These are phyloP conservation scores for Allium fistulosum DNA, from an alignment of 106 monocot genomes.

Conservation along the genomic window DNA sequence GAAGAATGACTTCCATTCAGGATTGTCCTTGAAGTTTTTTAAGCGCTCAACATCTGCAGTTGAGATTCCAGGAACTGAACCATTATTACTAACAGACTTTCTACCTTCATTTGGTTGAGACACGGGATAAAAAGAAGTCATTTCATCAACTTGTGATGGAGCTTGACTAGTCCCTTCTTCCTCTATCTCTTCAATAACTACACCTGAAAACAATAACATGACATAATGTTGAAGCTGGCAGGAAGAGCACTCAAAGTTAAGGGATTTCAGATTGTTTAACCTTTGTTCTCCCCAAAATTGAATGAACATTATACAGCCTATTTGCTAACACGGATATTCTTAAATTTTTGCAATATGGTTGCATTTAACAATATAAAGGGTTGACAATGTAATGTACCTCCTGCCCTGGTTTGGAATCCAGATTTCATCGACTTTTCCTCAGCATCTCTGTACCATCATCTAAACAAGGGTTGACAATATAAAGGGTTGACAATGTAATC, in stretches of 20 bases:
- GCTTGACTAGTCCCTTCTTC: constrained; percentile 33
- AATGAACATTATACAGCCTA: too few species aligned
- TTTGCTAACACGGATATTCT: too few species aligned
- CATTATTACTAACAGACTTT: constrained; percentile 16
- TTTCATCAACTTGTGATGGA: constrained; percentile 19
- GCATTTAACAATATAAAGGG: too few species aligned
- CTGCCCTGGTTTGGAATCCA: constrained; percentile 10
- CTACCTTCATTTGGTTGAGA: constrained; percentile 27
- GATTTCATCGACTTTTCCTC: constrained; percentile 42
- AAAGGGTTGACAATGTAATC: not conserved
- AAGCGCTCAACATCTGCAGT: constrained; percentile 20
- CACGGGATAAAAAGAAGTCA: constrained; percentile 22
- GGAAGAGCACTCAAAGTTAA: too few species aligned
- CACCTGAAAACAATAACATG: constrained; percentile 20
- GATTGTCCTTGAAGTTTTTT: constrained; percentile 42
- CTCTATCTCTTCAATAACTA: constrained; percentile 80
- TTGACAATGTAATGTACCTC: constrained; percentile 13
- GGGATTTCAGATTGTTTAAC: too few species aligned
- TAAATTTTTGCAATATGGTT: too few species aligned
- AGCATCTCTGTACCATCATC: constrained; percentile 44
- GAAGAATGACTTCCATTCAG: too few species aligned
- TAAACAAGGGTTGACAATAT: too few species aligned
- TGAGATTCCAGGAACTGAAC: constrained; percentile 9
- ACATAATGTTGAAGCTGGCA: too few species aligned
- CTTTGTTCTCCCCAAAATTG: too few species aligned